Conservation (phyloP, 1,139 yeast species). For the Eremothecium cymbalariae region DNA sequence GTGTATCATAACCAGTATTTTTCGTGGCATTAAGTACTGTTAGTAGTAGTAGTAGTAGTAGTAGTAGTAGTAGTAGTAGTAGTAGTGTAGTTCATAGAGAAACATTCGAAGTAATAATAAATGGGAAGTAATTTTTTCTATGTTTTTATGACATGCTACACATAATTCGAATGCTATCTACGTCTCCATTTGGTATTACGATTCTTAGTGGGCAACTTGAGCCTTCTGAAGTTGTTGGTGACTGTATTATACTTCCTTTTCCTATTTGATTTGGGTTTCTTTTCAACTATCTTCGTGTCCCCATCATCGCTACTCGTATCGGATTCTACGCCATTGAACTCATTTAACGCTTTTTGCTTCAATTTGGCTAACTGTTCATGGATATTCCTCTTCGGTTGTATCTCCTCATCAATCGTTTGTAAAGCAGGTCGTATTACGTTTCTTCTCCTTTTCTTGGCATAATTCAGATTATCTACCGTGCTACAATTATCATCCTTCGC, state of each 20-base stretch:
- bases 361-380: slow-evolving; percentile 24
- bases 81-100: no score
- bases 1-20: no score
- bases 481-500: slow-evolving; percentile 9
- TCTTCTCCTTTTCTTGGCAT: slow-evolving; percentile 10
- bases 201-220: slow-evolving; percentile 25
- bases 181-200: slow-evolving; percentile 19
- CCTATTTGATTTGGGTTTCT: slow-evolving; percentile 10
- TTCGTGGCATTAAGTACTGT: no score
- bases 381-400: slow-evolving; percentile 15
- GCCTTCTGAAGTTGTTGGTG: slow-evolving; percentile 30
- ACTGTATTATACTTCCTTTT: slow-evolving; percentile 31
- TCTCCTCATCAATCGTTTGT: slow-evolving; percentile 5
- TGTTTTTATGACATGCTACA: not conserved
- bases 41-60: no score
- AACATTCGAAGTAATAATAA: no score
- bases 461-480: slow-evolving; percentile 8
- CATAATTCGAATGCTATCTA: no score
- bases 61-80: no score
- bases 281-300: slow-evolving; percentile 6
- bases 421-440: slow-evolving; percentile 4
- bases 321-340: slow-evolving; percentile 15
- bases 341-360: slow-evolving; percentile 22
- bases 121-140: no score
- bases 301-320: slow-evolving; percentile 12